Percentiles rank a stretch among this genome's conserved stretches.
These are phyloP conservation scores for Digitaria exilis DNA, from an alignment of 202 grass and related monocot species.

Conservation along the genomic window DNA sequence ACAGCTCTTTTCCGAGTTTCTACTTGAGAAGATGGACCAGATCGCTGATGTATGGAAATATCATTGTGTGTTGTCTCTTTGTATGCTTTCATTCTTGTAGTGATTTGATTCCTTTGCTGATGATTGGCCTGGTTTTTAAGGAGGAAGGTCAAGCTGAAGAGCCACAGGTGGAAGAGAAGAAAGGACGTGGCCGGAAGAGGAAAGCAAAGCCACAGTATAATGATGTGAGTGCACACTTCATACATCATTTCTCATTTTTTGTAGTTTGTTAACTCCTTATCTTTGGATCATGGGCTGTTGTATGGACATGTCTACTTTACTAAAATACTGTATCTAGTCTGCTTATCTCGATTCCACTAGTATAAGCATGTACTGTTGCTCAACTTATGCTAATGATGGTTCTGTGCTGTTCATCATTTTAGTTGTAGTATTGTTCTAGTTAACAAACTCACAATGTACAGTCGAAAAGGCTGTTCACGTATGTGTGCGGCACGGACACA, in stretches of 20 bases:
- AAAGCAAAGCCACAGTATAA: constrained; percentile 69
- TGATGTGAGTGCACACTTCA: constrained; percentile 57
- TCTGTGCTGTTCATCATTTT: not conserved
- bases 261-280: not conserved
- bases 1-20: constrained; percentile 82
- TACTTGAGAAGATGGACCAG: constrained; percentile 91
- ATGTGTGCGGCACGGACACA: not conserved
- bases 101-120: constrained; percentile 11
- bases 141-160: constrained; percentile 50
- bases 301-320: not conserved
- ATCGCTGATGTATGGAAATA: constrained; percentile 59
- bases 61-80: not conserved
- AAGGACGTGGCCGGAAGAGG: constrained; percentile 66
- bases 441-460: not conserved
- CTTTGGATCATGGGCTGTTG: constrained; percentile 8
- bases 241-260: not conserved
- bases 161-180: constrained; percentile 54
- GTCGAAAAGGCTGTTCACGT: not conserved
- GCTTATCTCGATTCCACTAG: not conserved
- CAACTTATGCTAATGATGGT: not conserved
- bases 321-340: not conserved
- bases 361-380: not conserved
- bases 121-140: constrained; percentile 7
- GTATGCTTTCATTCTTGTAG: not conserved
- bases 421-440: not conserved